phyloP scores from a whole-genome alignment of 2,329 filamentous ascomycete species.

The Penicillium sp. region DNA sequence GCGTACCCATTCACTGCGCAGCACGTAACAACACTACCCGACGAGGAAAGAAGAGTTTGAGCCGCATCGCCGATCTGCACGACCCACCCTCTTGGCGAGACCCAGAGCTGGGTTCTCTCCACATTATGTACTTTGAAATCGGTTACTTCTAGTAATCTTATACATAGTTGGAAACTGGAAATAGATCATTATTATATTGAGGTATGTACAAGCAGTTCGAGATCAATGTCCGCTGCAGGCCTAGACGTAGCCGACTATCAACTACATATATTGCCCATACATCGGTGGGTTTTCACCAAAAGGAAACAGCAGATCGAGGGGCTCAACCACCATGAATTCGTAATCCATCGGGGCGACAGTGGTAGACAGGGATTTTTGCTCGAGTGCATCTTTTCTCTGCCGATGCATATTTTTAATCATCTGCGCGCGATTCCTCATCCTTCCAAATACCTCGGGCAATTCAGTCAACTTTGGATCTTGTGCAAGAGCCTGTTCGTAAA shows the following conservation, averaged over 20 bases:
- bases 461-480: background rate
- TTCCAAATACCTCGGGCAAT: constrained; percentile 15
- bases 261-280: background rate
- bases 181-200: background rate
- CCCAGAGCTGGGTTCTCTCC: constrained; percentile 32
- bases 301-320: constrained; percentile 14
- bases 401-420: constrained; percentile 16
- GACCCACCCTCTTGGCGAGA: constrained; percentile 44
- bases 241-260: background rate
- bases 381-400: constrained; percentile 11
- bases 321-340: constrained; percentile 12
- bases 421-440: constrained; percentile 2
- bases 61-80: constrained; percentile 52
- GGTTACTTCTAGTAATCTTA: too few relatives aligned
- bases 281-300: constrained; percentile 8
- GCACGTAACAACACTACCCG: background rate
- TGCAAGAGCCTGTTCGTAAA: background rate
- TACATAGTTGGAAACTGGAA: background rate
- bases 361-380: background rate
- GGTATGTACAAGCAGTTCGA: background rate
- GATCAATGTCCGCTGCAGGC: background rate
- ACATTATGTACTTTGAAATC: constrained; percentile 4
- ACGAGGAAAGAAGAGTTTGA: constrained; percentile 27
- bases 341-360: constrained; percentile 2
- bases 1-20: constrained; percentile 24